These are phyloP conservation scores for Tricholoma sp. DNA, from an alignment of 768 basidiomycete species.

Conservation along the genomic window DNA sequence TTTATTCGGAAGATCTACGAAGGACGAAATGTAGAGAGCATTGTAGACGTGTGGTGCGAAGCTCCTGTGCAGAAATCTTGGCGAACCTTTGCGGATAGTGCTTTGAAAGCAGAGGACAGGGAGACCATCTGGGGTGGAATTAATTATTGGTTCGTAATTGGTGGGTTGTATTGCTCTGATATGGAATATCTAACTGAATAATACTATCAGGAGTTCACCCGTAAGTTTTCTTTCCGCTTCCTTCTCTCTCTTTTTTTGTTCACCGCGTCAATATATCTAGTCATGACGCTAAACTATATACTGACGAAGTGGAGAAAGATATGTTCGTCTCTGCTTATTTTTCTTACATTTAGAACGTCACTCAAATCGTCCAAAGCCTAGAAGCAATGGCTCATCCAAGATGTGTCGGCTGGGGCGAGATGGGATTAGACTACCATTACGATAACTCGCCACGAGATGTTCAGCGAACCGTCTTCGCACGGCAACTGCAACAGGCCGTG, in stretches of 20 bases:
- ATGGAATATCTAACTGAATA: not conserved
- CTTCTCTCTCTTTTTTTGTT: not conserved
- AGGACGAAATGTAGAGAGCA: slow-evolving; percentile 51
- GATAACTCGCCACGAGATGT: slow-evolving; percentile 66
- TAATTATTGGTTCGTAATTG: slow-evolving; percentile 82
- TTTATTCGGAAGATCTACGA: slow-evolving; percentile 62
- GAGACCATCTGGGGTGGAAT: slow-evolving; percentile 56
- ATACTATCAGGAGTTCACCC: slow-evolving; percentile 58
- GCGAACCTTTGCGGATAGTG: slow-evolving; percentile 72
- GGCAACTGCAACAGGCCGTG: slow-evolving; percentile 68
- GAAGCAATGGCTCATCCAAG: slow-evolving; percentile 76
- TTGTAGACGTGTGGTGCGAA: slow-evolving; percentile 90
- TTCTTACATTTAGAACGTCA: not conserved
- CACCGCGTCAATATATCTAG: slow-evolving; percentile 24
- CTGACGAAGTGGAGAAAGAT: slow-evolving; percentile 58
- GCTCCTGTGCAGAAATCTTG: slow-evolving; percentile 60
- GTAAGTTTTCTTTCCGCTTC: slow-evolving; percentile 33
- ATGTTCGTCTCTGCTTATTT: slow-evolving; percentile 41
- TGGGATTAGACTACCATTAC: slow-evolving; percentile 84
- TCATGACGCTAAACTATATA: slow-evolving; percentile 69
- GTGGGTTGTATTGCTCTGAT: slow-evolving; percentile 31
- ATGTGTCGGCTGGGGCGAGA: slow-evolving; percentile 87
- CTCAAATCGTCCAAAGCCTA: slow-evolving; percentile 35
- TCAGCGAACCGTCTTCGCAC: slow-evolving; percentile 59
- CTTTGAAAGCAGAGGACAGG: slow-evolving; percentile 45